Evolutionary conservation across 495 filamentous ascomycete species (phyloP).

Genomic region (Choiromyces venosus): DNA sequence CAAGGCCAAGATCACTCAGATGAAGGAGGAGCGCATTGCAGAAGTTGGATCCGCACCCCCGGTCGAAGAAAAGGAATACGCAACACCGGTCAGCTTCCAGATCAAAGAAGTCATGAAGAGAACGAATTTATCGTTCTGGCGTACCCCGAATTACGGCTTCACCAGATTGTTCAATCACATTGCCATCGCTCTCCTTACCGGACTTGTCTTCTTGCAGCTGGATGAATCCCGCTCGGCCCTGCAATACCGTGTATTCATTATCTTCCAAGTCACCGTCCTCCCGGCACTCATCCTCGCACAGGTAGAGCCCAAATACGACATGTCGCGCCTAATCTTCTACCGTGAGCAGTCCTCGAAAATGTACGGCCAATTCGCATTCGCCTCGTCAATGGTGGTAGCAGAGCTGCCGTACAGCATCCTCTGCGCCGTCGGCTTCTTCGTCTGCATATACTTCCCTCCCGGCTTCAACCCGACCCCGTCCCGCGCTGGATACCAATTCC

Average conservation of each 20-base stretch:
- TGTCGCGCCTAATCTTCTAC: slow-evolving; percentile 69
- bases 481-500: slow-evolving; percentile 73
- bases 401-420: slow-evolving; percentile 72
- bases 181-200: slow-evolving; percentile 65
- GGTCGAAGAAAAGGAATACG: slow-evolving; percentile 60
- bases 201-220: slow-evolving; percentile 65
- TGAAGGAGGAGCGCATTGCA: slow-evolving; percentile 56
- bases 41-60: slow-evolving; percentile 46
- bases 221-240: slow-evolving; percentile 62
- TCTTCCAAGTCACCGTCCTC: slow-evolving; percentile 74
- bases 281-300: slow-evolving; percentile 71
- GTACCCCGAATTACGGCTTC: slow-evolving; percentile 69
- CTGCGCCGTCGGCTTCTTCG: slow-evolving; percentile 67
- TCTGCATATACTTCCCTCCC: slow-evolving; percentile 70
- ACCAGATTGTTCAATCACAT: slow-evolving; percentile 73
- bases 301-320: slow-evolving; percentile 70
- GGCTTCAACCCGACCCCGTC: slow-evolving; percentile 53
- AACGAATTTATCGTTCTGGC: slow-evolving; percentile 64
- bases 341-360: slow-evolving; percentile 73
- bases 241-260: slow-evolving; percentile 75
- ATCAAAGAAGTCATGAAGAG: slow-evolving; percentile 60
- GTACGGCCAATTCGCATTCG: slow-evolving; percentile 68
- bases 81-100: slow-evolving; percentile 67
- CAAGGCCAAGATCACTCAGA: slow-evolving; percentile 60
- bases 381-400: slow-evolving; percentile 62